phyloP scores from a whole-genome alignment of 305 asterid genomes.

The Fraxinus floribunda region DNA sequence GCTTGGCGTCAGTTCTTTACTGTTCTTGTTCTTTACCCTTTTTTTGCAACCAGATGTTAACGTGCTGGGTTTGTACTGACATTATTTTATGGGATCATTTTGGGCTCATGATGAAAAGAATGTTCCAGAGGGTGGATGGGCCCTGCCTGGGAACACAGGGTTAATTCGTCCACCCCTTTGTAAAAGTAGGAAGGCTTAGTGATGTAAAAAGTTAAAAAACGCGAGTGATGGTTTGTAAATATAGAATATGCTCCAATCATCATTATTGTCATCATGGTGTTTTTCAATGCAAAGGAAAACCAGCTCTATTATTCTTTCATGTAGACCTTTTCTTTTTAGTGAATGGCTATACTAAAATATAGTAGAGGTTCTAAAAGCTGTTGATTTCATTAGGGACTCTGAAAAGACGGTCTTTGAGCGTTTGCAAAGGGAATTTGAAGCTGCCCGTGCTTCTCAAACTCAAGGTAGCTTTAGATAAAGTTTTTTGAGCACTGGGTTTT shows the following conservation, averaged over 20 bases:
- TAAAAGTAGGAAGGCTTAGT: not conserved
- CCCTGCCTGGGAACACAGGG: not conserved
- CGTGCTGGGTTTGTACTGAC: not conserved
- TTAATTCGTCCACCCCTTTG: not conserved
- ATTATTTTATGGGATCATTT: not conserved
- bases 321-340: conserved; percentile 1
- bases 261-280: not conserved
- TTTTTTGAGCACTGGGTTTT: conserved; percentile 1
- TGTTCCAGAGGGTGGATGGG: conserved; percentile 3
- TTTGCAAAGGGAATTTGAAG: conserved; percentile 83
- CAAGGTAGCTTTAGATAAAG: conserved; percentile 55
- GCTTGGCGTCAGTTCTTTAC: not conserved
- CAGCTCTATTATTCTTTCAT: not conserved
- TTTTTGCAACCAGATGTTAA: not conserved
- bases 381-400: conserved; percentile 65
- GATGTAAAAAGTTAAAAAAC: not conserved
- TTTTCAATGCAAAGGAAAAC: not conserved
- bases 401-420: conserved; percentile 89
- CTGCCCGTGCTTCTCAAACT: conserved; percentile 79
- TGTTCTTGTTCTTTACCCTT: not conserved
- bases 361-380: conserved; percentile 28
- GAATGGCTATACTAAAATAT: conserved; percentile 5
- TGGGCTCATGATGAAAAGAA: not conserved
- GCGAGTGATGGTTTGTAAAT: not conserved
- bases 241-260: not conserved